Percentiles rank a stretch among this genome's conserved stretches.
phyloP scores from a whole-genome alignment of 2,329 filamentous ascomycete genomes.

The Aspergillus fischeri region DNA sequence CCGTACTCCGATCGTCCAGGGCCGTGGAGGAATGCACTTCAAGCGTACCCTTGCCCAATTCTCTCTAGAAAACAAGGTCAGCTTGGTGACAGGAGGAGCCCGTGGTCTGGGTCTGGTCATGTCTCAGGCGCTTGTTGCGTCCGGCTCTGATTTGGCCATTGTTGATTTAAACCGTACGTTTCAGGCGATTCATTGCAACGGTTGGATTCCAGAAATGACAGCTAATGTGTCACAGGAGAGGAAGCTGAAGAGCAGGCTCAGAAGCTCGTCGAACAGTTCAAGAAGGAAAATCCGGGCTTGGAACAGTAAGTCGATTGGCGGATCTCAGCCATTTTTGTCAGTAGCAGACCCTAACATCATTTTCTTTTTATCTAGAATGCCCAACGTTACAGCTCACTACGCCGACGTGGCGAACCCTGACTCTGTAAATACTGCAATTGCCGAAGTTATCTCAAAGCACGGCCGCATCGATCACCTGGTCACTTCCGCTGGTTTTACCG shows the following conservation, averaged over 20 bases:
- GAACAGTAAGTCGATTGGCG: constrained; percentile 50
- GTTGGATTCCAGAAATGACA: not conserved
- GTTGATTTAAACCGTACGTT: constrained; percentile 85
- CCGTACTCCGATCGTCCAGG: constrained; percentile 64
- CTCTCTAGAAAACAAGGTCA: constrained; percentile 78
- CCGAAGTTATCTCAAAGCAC: constrained; percentile 65
- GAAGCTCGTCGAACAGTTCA: constrained; percentile 70
- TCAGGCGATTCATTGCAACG: not conserved
- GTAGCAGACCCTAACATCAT: not conserved
- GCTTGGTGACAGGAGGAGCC: constrained; percentile 84
- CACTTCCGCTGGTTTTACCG: constrained; percentile 93
- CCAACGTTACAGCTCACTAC: constrained; percentile 84
- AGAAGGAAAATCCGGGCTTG: constrained; percentile 72
- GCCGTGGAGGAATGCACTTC: constrained; percentile 74
- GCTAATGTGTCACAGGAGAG: constrained; percentile 56
- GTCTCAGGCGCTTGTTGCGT: constrained; percentile 84
- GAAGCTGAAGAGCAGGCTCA: constrained; percentile 75
- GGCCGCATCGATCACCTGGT: constrained; percentile 87
- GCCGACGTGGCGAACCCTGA: constrained; percentile 78
- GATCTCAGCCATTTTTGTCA: not conserved
- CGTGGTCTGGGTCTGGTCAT: constrained; percentile 87
- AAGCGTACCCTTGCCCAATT: constrained; percentile 83
- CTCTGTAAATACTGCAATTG: constrained; percentile 71
- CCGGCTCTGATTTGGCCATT: constrained; percentile 83
- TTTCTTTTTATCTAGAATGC: constrained; percentile 49